Percentiles rank a stretch among this genome's conserved stretches.
Evolutionary conservation across 805 yeast species (phyloP).

Genomic region (Myxozyma geophila): DNA sequence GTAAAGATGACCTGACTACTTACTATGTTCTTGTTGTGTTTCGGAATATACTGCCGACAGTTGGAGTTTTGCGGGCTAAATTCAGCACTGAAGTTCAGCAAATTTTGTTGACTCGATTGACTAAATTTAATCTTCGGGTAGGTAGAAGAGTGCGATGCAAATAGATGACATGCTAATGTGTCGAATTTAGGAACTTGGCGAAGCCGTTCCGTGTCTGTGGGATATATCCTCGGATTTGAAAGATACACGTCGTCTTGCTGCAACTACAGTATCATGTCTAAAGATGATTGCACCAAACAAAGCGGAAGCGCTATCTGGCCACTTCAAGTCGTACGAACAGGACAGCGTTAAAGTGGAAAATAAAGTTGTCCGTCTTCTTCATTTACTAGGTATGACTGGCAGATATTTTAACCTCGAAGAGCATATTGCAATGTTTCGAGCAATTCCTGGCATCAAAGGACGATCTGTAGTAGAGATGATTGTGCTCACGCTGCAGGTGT

Average conservation of each 20-base stretch:
- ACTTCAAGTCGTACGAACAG: slow-evolving; percentile 15
- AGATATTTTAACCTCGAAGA: slow-evolving; percentile 66
- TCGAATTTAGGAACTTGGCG: slow-evolving; percentile 56
- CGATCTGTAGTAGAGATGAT: slow-evolving; percentile 58
- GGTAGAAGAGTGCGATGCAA: neutral
- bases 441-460: slow-evolving; percentile 46
- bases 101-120: slow-evolving; percentile 58
- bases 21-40: slow-evolving; percentile 61
- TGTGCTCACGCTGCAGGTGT: slow-evolving; percentile 60
- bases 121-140: slow-evolving; percentile 57
- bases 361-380: slow-evolving; percentile 60
- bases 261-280: slow-evolving; percentile 68
- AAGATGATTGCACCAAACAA: slow-evolving; percentile 55
- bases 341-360: slow-evolving; percentile 44
- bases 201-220: slow-evolving; percentile 76
- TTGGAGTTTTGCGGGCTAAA: slow-evolving; percentile 53
- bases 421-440: slow-evolving; percentile 48
- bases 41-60: slow-evolving; percentile 53
- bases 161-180: no score
- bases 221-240: slow-evolving; percentile 53
- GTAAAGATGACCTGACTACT: slow-evolving; percentile 50
- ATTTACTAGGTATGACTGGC: slow-evolving; percentile 72
- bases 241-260: slow-evolving; percentile 56
- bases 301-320: slow-evolving; percentile 36
- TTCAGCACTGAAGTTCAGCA: slow-evolving; percentile 57